phyloP scores from a whole-genome alignment of 768 basidiomycete genomes.

The Lactifluus rugatus region DNA sequence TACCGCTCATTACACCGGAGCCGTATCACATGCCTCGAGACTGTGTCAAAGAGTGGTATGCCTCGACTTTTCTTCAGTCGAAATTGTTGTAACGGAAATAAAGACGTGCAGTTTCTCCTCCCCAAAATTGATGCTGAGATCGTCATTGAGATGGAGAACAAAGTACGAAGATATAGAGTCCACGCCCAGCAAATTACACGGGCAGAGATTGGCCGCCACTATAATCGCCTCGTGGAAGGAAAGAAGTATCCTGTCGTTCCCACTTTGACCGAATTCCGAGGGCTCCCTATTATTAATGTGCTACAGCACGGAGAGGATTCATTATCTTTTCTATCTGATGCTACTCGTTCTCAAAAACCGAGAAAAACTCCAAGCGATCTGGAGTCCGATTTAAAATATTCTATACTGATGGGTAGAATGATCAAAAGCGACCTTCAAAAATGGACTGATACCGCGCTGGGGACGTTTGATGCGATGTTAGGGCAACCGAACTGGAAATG shows the following conservation, averaged over 20 bases:
- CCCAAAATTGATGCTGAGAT: conserved; percentile 26
- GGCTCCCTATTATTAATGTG: conserved; percentile 36
- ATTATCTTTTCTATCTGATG: not conserved
- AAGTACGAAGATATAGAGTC: conserved; percentile 25
- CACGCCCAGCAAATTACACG: conserved; percentile 23
- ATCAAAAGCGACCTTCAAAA: conserved; percentile 35
- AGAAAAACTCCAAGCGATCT: not conserved
- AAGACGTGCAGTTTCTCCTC: conserved; percentile 28
- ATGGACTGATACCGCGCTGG: conserved; percentile 41
- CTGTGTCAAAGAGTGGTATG: not conserved
- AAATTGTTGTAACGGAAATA: not conserved
- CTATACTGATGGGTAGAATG: conserved; percentile 26
- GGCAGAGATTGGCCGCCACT: conserved; percentile 33
- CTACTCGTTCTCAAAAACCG: not conserved
- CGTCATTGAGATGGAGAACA: conserved; percentile 21
- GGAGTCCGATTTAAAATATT: conserved; percentile 23
- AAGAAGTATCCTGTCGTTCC: conserved; percentile 32
- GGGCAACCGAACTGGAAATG: conserved; percentile 46
- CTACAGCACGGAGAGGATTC: conserved; percentile 25
- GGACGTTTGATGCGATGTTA: conserved; percentile 35
- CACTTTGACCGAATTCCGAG: conserved; percentile 37
- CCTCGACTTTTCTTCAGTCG: not conserved
- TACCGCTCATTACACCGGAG: conserved; percentile 4
- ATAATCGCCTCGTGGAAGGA: conserved; percentile 35
- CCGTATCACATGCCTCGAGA: not conserved